Base-by-base conservation (phyloP, 2,329 filamentous ascomycete genomes). In the Colletotrichum eremochloae region DNA sequence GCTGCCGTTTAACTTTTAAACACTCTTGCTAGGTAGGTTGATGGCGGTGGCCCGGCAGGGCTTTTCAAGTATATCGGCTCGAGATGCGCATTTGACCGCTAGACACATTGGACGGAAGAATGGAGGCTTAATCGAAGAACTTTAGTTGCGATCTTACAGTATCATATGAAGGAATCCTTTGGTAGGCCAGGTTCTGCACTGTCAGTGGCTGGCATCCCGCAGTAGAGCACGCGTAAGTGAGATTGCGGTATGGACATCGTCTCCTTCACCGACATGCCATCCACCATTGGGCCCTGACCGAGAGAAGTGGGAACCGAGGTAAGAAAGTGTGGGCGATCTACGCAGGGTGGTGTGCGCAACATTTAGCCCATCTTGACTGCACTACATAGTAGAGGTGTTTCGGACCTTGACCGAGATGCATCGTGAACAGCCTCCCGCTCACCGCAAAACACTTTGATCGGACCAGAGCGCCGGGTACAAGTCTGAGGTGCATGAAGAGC, bases 391-490 rank as follows among this genome's bases (percentile, higher is more conserved):
- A 29, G 67, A 72, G 58, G 64, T 68, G 56, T 63, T 52, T 63
- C 57, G 64, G 64, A 71, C 52, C 68, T 62, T 68, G 68, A 57
- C 64, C 64, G 68, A 71, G 52, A 62, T 52, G 68, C 64, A 71
- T 71, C 57, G 64, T 57, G 68, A 68, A 55, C 33, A 29, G 24
- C 44, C 38, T 15, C 15, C 48, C 36, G 56, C 36, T 67, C 67
- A 67, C 68, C 63, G 63, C 63, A 55, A 67, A 33, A 61, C 36
- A 55, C 12, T 50, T 50, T 44, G 50, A 40, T n/a, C 36, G 36
- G 42, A 63, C 61, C 61, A 63, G 11, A 63, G 38, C 38, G 62
- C 50, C 44, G 55, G 42, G 55, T 33, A 44, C 64, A 24, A 63
- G 24, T 33, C 44, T 63, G 57, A 40, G 46, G 46, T 38, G 61